Base-by-base conservation (phyloP, 2,329 filamentous ascomycete genomes). In the Paecilomyces dactylethromorphus region DNA sequence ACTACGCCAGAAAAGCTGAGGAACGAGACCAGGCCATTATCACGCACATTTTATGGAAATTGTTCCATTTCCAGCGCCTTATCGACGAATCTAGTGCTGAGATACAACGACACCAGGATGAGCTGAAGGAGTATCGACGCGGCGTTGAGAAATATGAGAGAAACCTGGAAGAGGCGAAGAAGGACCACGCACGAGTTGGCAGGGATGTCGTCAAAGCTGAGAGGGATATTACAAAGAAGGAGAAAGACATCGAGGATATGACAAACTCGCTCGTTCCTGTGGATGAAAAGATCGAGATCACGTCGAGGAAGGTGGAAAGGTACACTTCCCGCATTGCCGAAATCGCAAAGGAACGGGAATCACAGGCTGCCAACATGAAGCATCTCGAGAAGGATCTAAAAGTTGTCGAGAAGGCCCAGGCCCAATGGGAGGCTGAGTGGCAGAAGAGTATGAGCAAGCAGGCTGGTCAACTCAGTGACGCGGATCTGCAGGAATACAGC, bases 11-110 rank as follows among this genome's bases (percentile, higher is more conserved):
- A 63, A 97, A 97, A 75, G 89, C 89, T 1, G 89, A 94, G 57
- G 91, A 97, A 73, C 87, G 91, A 55, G 93, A 99, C 71, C 85
- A 91, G 57, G 94, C 93, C 7, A 89, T 97, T 58, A 90, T 97
- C 58, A 92, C 89, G 0, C 93, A 97, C 65, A 92, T 95, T 33
- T 79, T 99, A 13, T 99, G 93, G 93, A 97, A 97, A 76, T 82
- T 99, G 1, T 97, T 91, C 73, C 92, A 96, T 70, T 95, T 96
- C 72, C 93, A 99, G 74, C 89, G 88, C 59, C 85, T 92, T 31
- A 97, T 99, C 80, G 91, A 97, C 66, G 89, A 93, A 66, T 96
- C 94, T 24, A 92, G 89, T 65, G 87, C 86, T 52, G 88, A 94
- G 68, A 99, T 99, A 59, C 88, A 93, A 68, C 91, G 90, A 66